A percentile compares a stretch with the other conserved stretches of the same genome.
Evolutionary conservation across 2,329 filamentous ascomycete species (phyloP).

Genomic region (Lizonia empirigonia): DNA sequence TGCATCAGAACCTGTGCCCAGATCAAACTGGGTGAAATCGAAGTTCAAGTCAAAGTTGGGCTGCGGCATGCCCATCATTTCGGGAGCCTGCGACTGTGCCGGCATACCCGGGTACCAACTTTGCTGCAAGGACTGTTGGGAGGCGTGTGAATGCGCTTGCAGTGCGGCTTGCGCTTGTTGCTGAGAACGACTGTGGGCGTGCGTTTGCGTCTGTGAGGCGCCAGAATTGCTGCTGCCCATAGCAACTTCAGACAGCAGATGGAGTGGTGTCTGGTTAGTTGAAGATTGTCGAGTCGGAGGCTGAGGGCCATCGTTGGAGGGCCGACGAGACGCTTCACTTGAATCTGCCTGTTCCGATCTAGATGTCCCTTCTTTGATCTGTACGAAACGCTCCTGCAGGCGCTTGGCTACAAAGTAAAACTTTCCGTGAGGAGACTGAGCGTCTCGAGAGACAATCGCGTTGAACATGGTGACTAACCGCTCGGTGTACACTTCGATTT

Average conservation of each 20-base stretch:
- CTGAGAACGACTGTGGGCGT: conserved; percentile 19
- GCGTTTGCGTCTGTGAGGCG: conserved; percentile 12
- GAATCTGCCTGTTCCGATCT: conserved; percentile 33
- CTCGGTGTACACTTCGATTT: conserved; percentile 56
- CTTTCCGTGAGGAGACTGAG: conserved; percentile 54
- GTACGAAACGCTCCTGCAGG: conserved; percentile 53
- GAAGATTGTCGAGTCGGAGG: conserved; percentile 34
- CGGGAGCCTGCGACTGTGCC: conserved; percentile 22
- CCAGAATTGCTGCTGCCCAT: conserved; percentile 42
- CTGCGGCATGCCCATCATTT: conserved; percentile 36
- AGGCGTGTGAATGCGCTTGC: conserved; percentile 32
- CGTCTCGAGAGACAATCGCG: conserved; percentile 49
- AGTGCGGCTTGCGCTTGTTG: conserved; percentile 35
- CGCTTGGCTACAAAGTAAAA: conserved; percentile 54
- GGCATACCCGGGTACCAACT: conserved; percentile 38
- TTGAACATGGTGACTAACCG: conserved; percentile 54
- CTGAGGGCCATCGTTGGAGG: conserved; percentile 23
- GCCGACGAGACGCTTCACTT: conserved; percentile 28
- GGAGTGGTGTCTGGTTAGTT: conserved; percentile 45
- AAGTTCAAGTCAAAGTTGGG: conserved; percentile 43
- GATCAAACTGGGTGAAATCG: conserved; percentile 46
- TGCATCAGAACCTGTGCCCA: conserved; percentile 44
- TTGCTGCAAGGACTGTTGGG: conserved; percentile 28
- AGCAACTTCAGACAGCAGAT: conserved; percentile 49
- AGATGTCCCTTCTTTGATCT: conserved; percentile 51